A percentile compares a stretch with the other conserved stretches of the same genome.
phyloP scores from a whole-genome alignment of 352 stramenopile species.

The Albugo laibachii region DNA sequence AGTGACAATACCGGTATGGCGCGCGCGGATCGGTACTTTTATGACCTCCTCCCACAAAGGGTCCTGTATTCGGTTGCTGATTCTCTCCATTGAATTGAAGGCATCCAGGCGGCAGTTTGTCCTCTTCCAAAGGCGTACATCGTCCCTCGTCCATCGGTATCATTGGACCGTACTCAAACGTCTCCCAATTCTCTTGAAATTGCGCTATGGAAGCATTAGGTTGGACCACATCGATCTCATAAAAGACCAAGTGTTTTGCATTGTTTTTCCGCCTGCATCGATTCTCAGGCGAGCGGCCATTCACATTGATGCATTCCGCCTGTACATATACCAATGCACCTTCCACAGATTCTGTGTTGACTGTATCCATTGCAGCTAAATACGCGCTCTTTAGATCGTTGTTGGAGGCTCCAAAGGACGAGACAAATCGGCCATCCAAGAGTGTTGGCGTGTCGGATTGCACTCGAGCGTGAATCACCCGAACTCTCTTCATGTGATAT shows the following conservation, averaged over 20 bases:
- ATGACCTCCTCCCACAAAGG: conserved; percentile 26
- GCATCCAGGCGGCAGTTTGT: conserved; percentile 26
- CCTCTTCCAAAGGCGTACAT: conserved; percentile 25
- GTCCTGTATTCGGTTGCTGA: conserved; percentile 27
- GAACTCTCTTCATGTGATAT: conserved; percentile 57
- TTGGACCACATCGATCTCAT: conserved; percentile 52
- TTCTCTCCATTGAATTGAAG: conserved; percentile 47
- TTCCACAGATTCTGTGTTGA: conserved; percentile 56
- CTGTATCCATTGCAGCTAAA: conserved; percentile 36
- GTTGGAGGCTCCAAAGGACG: conserved; percentile 17
- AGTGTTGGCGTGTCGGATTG: conserved; percentile 38
- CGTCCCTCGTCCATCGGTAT: conserved; percentile 38
- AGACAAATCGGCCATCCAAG: conserved; percentile 34
- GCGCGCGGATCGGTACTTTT: conserved; percentile 28
- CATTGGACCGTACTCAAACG: conserved; percentile 48
- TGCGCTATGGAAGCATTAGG: conserved; percentile 56
- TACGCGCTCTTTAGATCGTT: conserved; percentile 37
- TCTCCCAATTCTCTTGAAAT: conserved; percentile 21
- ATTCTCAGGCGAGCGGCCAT: conserved; percentile 17
- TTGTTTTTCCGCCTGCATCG: conserved; percentile 63
- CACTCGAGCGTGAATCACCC: conserved; percentile 48
- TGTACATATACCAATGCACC: conserved; percentile 66
- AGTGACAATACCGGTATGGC: conserved; percentile 49
- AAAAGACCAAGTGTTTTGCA: conserved; percentile 67
- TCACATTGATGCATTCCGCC: conserved; percentile 53